Conservation (phyloP, 1,284 basidiomycete genomes). For the Sparassis latifolia region DNA sequence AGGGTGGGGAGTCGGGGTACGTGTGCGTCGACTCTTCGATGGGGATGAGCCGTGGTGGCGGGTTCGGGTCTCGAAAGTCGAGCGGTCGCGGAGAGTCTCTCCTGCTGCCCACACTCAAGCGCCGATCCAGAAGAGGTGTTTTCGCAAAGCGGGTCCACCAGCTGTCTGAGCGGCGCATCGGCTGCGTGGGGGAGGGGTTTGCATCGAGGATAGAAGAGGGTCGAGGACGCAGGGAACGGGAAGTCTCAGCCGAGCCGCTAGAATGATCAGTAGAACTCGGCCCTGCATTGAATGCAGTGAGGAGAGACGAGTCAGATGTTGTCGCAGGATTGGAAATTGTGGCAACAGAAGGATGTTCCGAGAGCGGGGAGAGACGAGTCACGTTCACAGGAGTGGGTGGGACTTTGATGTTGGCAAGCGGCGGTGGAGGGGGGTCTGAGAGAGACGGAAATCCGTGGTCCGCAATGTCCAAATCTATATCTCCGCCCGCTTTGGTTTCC, state of each 20-base stretch:
- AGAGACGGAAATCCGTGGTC: conserved; percentile 15
- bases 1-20: conserved; percentile 13
- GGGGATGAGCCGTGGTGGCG: conserved; percentile 50
- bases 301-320: conserved; percentile 16
- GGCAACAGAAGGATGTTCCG: conserved; percentile 21
- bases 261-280: conserved; percentile 11
- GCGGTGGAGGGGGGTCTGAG: conserved; percentile 22
- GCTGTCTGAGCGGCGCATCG: conserved; percentile 33
- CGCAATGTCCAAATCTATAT: conserved; percentile 21
- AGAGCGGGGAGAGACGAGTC: conserved; percentile 23
- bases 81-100: conserved; percentile 15
- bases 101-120: conserved; percentile 21
- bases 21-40: conserved; percentile 47
- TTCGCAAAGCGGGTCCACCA: conserved; percentile 44
- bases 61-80: conserved; percentile 69
- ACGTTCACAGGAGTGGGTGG: conserved; percentile 22
- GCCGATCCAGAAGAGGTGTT: conserved; percentile 35
- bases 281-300: conserved; percentile 2
- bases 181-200: conserved; percentile 23
- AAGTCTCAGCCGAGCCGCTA: conserved; percentile 22
- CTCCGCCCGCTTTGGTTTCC: conserved; percentile 19
- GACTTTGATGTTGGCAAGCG: conserved; percentile 20
- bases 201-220: conserved; percentile 36
- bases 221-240: conserved; percentile 22
- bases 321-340: conserved; percentile 17